phyloP scores from a whole-genome alignment of 306 rosid genomes.

The Prunus davidiana region DNA sequence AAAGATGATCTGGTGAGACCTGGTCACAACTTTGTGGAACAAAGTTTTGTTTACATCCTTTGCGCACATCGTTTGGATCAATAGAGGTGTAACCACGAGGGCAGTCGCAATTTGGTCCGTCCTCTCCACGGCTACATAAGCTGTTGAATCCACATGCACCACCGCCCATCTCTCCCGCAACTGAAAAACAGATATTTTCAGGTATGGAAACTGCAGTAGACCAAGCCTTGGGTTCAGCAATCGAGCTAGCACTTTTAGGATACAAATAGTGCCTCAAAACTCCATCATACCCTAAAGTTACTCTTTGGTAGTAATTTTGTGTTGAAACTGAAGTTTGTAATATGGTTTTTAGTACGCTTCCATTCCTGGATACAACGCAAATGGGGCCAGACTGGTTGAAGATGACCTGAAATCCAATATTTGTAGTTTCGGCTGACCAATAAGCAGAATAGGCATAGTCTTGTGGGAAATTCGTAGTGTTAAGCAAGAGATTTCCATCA shows the following conservation, averaged over 20 bases:
- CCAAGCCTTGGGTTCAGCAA: constrained; percentile 18
- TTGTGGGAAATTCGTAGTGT: constrained; percentile 37
- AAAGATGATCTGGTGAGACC: constrained; percentile 6
- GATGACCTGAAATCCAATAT: constrained; percentile 10
- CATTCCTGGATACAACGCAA: constrained; percentile 1
- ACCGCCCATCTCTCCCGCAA: background rate
- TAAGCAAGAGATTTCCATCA: constrained; percentile 8
- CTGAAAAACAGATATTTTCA: constrained; percentile 15
- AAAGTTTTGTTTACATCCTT: constrained; percentile 42
- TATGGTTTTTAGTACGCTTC: background rate
- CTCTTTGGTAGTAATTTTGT: constrained; percentile 39
- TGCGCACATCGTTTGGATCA: constrained; percentile 29
- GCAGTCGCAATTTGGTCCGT: constrained; percentile 15
- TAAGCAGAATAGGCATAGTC: constrained; percentile 1
- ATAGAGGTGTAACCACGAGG: constrained; percentile 3
- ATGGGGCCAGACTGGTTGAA: constrained; percentile 41
- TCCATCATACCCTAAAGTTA: constrained; percentile 51
- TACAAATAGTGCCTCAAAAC: constrained; percentile 42
- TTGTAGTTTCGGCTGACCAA: background rate
- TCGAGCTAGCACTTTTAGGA: constrained; percentile 22
- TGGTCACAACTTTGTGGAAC: constrained; percentile 39
- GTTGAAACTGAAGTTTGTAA: background rate
- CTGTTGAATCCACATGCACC: constrained; percentile 43
- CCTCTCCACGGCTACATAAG: background rate
- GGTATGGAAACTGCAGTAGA: constrained; percentile 1